These are phyloP conservation scores for Schizonepeta tenuifolia DNA, from an alignment of 257 asterid genomes.

Conservation along the genomic window DNA sequence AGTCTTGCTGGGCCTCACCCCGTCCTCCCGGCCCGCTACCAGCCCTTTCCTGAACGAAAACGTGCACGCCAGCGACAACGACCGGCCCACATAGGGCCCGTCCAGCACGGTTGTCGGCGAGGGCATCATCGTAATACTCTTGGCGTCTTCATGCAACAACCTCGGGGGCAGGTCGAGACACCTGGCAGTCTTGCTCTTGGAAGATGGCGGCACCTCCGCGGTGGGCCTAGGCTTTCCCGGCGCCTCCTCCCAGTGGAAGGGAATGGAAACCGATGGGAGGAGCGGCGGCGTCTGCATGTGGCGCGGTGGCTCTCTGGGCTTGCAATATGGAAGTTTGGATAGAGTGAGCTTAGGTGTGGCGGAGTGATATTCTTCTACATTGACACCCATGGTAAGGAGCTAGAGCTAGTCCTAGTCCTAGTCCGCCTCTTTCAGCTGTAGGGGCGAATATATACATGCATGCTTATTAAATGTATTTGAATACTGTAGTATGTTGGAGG, in stretches of 20 bases:
- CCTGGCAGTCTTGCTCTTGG: conserved; percentile 29
- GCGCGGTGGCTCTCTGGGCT: conserved; percentile 36
- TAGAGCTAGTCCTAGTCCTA: too few species aligned
- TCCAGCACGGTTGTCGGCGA: conserved; percentile 66
- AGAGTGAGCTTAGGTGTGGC: conserved; percentile 66
- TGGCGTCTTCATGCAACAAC: conserved; percentile 36
- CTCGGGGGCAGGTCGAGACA: conserved; percentile 72
- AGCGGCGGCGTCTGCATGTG: conserved; percentile 65
- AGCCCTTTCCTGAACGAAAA: conserved; percentile 53
- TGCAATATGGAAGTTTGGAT: conserved; percentile 54
- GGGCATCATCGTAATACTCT: conserved; percentile 33
- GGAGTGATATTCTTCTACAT: conserved; percentile 34
- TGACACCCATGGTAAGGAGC: conserved; percentile 28
- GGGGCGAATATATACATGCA: not conserved
- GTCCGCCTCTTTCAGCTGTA: not conserved
- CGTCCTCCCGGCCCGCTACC: conserved; percentile 29
- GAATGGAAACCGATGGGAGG: conserved; percentile 57
- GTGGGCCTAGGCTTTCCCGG: conserved; percentile 75
- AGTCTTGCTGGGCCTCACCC: too few species aligned
- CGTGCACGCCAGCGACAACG: conserved; percentile 44
- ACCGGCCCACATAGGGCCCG: conserved; percentile 56
- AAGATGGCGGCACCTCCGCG: not conserved
- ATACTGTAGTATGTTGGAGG: conserved; percentile 27
- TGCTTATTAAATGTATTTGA: conserved; percentile 23
- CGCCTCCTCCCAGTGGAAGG: conserved; percentile 85